A percentile compares a stretch with the other conserved stretches of the same genome.
Evolutionary conservation across 331 rosid genomes (phyloP).

Genomic region (Rosa hybrid): DNA sequence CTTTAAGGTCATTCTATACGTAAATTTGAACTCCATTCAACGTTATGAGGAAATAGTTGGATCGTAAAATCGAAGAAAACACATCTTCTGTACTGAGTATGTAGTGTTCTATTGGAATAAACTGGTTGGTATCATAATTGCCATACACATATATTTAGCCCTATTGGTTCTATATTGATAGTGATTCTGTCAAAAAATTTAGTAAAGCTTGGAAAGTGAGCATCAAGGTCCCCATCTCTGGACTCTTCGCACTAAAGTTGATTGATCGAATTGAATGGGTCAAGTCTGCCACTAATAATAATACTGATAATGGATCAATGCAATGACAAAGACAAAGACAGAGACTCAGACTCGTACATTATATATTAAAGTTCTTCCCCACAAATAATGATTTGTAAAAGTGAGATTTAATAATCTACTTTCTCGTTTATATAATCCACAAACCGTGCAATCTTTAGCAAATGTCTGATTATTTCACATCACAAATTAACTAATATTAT

Average conservation of each 20-base stretch:
- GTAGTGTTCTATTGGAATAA: too few relatives aligned
- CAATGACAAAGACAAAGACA: neutral
- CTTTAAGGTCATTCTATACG: too few relatives aligned
- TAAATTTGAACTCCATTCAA: too few relatives aligned
- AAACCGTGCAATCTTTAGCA: neutral
- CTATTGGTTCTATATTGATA: neutral
- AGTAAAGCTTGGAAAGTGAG: neutral
- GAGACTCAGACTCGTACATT: neutral
- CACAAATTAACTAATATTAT: neutral
- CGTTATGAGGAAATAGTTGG: too few relatives aligned
- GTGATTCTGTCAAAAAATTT: neutral
- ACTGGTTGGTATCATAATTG: constrained; percentile 1
- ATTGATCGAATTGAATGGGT: neutral
- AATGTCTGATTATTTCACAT: neutral
- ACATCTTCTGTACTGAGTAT: neutral
- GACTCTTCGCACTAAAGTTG: constrained; percentile 5
- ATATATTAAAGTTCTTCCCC: neutral
- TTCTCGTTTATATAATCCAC: neutral
- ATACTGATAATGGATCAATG: neutral
- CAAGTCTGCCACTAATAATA: neutral
- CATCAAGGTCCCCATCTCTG: neutral
- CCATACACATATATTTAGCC: neutral
- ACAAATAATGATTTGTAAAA: neutral
- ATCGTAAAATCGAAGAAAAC: too few relatives aligned
- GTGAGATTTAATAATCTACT: neutral